Percentiles rank a stretch among this genome's conserved stretches.
Conservation (phyloP, 306 rosid genomes). For the Astragalus glycyphyllos region DNA sequence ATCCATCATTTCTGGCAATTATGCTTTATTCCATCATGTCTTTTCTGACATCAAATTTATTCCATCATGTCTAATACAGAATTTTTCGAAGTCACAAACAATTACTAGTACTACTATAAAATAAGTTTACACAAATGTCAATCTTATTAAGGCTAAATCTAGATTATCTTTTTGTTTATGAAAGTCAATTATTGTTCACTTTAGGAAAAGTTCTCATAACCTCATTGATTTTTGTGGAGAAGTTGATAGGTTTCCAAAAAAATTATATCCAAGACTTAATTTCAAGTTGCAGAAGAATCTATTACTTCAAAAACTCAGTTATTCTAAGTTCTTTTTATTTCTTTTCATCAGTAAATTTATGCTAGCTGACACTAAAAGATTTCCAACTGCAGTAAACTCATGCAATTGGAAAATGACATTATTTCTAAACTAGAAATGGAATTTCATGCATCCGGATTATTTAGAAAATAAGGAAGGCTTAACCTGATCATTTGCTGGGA, state of each 20-base stretch:
- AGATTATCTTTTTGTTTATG: not conserved
- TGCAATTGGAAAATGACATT: not conserved
- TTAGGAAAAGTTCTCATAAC: not conserved
- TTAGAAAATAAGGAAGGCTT: constrained; percentile 29
- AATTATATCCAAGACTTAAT: not conserved
- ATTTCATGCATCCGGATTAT: not conserved
- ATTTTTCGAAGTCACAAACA: constrained; percentile 3
- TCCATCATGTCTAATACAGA: no score
- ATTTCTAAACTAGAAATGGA: not conserved
- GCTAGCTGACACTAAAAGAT: not conserved
- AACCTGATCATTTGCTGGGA: constrained; percentile 79
- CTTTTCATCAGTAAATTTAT: no score
- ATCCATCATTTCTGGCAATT: not conserved
- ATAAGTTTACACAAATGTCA: not conserved
- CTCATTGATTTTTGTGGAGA: not conserved
- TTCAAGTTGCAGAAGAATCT: not conserved
- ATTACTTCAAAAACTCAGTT: no score
- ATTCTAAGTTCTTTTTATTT: no score
- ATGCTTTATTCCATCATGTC: constrained; percentile 18
- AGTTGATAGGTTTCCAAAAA: not conserved
- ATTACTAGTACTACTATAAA: no score
- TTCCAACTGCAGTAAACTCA: constrained; percentile 11
- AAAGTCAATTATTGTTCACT: not conserved
- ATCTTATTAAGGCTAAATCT: not conserved
- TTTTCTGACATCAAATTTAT: not conserved